Conservation (phyloP, 1,139 yeast species). For the Nakaseomyces bracarensis region DNA sequence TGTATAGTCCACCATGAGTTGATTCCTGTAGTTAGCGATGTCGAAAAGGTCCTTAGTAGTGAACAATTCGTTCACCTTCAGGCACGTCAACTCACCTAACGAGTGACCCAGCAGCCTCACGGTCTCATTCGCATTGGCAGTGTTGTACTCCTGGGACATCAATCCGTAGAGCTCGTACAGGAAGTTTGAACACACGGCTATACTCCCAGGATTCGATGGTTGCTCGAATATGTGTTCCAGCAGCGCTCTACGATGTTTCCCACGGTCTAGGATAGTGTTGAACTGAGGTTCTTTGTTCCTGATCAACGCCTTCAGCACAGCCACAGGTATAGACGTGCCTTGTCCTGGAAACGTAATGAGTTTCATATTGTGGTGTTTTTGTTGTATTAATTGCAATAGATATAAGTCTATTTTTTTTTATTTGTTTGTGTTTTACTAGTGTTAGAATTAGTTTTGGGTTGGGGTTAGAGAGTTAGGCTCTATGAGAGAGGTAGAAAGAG, state of each 20-base stretch:
- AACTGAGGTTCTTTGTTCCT: slow-evolving; percentile 22
- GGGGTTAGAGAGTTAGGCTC: no score
- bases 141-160: slow-evolving; percentile 4
- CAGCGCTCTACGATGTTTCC: slow-evolving; percentile 18
- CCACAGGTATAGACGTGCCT: slow-evolving; percentile 28
- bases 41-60: slow-evolving; percentile 31
- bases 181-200: slow-evolving; percentile 28
- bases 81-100: slow-evolving; percentile 45
- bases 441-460: no score
- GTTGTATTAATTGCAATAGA: no score
- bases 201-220: slow-evolving; percentile 28
- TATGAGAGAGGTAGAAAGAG: background rate
- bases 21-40: slow-evolving; percentile 29
- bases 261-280: slow-evolving; percentile 16
- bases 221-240: slow-evolving; percentile 19
- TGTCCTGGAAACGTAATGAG: slow-evolving; percentile 32
- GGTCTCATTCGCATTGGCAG: slow-evolving; percentile 6
- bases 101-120: slow-evolving; percentile 44
- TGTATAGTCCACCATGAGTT: slow-evolving; percentile 28
- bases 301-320: slow-evolving; percentile 21
- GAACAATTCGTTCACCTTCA: slow-evolving; percentile 37
- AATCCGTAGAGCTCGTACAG: slow-evolving; percentile 22
- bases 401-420: background rate
- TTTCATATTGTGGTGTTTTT: slow-evolving; percentile 13
- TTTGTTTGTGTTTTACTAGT: no score